Conservation (phyloP, 768 basidiomycete genomes). For the Mycena vitilis region DNA sequence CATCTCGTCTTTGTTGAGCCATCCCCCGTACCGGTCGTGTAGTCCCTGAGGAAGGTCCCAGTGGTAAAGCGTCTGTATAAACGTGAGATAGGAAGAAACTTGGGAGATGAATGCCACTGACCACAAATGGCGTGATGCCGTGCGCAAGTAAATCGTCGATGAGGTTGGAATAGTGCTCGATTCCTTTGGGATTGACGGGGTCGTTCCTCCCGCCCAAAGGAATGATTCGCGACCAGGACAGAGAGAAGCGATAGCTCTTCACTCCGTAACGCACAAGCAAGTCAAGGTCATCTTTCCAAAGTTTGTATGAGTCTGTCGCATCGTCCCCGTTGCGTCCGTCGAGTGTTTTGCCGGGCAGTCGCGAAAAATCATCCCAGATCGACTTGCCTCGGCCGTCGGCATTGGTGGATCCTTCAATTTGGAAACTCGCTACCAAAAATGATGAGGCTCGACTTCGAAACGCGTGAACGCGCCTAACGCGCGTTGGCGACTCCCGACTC, state of each 20-base stretch:
- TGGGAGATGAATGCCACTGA: constrained; percentile 45
- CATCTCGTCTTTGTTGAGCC: constrained; percentile 79
- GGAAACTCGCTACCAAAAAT: constrained; percentile 65
- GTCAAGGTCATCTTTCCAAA: constrained; percentile 75
- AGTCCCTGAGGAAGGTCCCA: constrained; percentile 86
- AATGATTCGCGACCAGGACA: constrained; percentile 82
- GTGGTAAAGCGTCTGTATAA: constrained; percentile 71
- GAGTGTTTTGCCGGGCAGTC: constrained; percentile 72
- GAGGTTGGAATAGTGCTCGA: constrained; percentile 75
- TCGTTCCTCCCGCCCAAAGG: constrained; percentile 80
- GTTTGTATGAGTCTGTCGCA: constrained; percentile 77
- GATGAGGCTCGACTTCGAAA: constrained; percentile 15
- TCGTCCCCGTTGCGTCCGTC: constrained; percentile 77
- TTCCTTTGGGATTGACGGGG: constrained; percentile 76
- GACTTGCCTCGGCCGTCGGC: constrained; percentile 73
- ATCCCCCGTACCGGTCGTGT: constrained; percentile 80
- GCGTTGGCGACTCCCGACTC: constrained; percentile 36
- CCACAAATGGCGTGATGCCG: constrained; percentile 77
- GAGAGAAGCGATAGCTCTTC: constrained; percentile 80
- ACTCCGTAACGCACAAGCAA: constrained; percentile 73
- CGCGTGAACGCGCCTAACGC: constrained; percentile 9
- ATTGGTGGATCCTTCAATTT: constrained; percentile 77
- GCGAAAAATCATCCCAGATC: constrained; percentile 82
- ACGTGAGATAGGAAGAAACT: constrained; percentile 8
- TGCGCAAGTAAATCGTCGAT: constrained; percentile 74